Evolutionary conservation across 2,329 filamentous ascomycete genomes (phyloP), one percentile per base, ranked within the genome.

Genomic region (Venturiaceae sp.): DNA sequence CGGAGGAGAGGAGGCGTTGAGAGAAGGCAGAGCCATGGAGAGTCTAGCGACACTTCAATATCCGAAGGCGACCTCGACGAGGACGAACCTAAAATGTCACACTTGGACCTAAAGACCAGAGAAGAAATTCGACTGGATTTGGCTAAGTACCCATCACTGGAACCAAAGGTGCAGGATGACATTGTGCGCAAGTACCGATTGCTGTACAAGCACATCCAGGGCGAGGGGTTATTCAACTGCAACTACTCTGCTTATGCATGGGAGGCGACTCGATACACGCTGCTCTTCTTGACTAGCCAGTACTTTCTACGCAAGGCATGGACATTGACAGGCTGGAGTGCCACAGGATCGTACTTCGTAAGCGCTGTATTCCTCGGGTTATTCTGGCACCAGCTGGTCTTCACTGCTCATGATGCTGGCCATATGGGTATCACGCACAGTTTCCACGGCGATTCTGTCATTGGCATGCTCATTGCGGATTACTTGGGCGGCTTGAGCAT

Each of bases 401-500:
- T 99, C 69, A 86, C 87, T 1, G 94, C 90, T 61, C 94, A 99
- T 72, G 94, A 99, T 77, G 90, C 92, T 55, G 92, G 90, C 6
- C 94, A 99, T 72, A 95, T 96, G 87, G 94, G 90, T 64, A 96
- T 99, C 66, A 99, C 94, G 2, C 92, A 97, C 72, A 80, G 86
- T 69, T 97, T 92, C 70, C 85, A 88, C 54, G 74, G 84, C 37
- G 94, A 99, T 71, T 87, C 87, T 1, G 79, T 87, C 53, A 90
- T 99, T 62, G 92, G 90, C 53, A 96, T 97, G 67, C 75, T 95
- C 63, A 87, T 96, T 66, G 91, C 92, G 57, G 88, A 96, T 70
- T 97, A 87, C 66, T 76, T 94, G 21, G 94, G 94, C 37, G 94
- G 94, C 0, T 74, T 99, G 34, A 96, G 90, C 28, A 75, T 96